Evolutionary conservation across 75 land plant species (phyloP), one percentile per base, ranked within the genome.

Genomic region (Pinus taeda): DNA sequence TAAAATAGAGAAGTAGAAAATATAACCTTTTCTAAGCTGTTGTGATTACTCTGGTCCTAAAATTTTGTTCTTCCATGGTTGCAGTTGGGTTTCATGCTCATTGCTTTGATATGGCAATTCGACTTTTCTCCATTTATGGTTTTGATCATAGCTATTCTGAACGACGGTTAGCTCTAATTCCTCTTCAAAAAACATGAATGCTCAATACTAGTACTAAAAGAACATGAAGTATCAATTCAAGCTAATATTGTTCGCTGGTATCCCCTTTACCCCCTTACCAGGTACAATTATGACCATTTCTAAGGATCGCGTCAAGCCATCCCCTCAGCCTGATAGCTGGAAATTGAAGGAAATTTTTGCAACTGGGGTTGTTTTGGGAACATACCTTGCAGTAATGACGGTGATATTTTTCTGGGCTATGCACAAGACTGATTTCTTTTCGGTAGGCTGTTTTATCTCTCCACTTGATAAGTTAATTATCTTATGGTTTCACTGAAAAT

Each of bases 231-330:
- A 21, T 7, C 20, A 18, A 4, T 17, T 75, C 13, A 29, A 42
- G 24, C 60, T 75, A 49, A 71, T 20, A 37, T 20, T 36, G 55
- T 9, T 2, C 13, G 11, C 56, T 42, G 74, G 13, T 21, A 9
- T 21, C 17, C 22, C 15, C 26, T 63, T 21, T 63, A 79, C 17
- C 22, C 66, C 26, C 13, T 21, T 63, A 79, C 42, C 39, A 91
- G 93, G 94, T 20, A 92, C 94, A 60, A 92, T 92, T 57, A 92
- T 92, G 94, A 92, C 94, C 3, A 92, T 92, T 67, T 87, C 94
- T 30, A 92, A 92, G 78, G 94, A 92, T 76, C 77, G 94, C 36
- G 94, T 92, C 57, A 92, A 90, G 87, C 92, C 94, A 45, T 92
- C 94, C 78, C 94, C 90, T 15, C 29, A 80, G 59, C 94, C 94